Percentiles rank a stretch among this genome's conserved stretches.
phyloP scores from a whole-genome alignment of 768 basidiomycete species.

The Leccinum variicolor region DNA sequence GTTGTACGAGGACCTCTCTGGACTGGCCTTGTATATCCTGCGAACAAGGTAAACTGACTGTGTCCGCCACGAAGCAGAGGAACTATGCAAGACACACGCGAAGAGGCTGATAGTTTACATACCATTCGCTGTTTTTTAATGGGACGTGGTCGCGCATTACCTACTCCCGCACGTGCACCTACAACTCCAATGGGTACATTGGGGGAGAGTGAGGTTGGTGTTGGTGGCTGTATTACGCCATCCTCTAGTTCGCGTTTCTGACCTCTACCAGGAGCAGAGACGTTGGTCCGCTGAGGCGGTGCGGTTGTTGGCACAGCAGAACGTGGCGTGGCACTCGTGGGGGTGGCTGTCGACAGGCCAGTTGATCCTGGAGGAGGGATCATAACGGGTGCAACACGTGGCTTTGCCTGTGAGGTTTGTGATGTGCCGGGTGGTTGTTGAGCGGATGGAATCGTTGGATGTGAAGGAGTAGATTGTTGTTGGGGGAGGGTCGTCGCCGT shows the following conservation, averaged over 20 bases:
- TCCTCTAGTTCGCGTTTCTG: slow-evolving; percentile 35
- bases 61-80: not conserved
- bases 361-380: slow-evolving; percentile 29
- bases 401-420: slow-evolving; percentile 21
- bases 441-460: slow-evolving; percentile 20
- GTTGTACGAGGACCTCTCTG: slow-evolving; percentile 61
- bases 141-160: slow-evolving; percentile 60
- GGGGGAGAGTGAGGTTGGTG: slow-evolving; percentile 21
- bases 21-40: slow-evolving; percentile 67
- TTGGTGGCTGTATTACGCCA: slow-evolving; percentile 18
- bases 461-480: slow-evolving; percentile 28
- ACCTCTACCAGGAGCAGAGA: slow-evolving; percentile 21
- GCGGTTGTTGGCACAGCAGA: slow-evolving; percentile 26
- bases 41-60: slow-evolving; percentile 4
- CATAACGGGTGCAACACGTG: slow-evolving; percentile 30
- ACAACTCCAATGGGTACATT: slow-evolving; percentile 32
- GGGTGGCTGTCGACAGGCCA: slow-evolving; percentile 29
- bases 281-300: slow-evolving; percentile 21
- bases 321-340: slow-evolving; percentile 31
- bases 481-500: slow-evolving; percentile 29
- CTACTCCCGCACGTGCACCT: slow-evolving; percentile 56
- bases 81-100: not conserved
- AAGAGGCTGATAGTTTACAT: slow-evolving; percentile 18
- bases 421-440: slow-evolving; percentile 22
- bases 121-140: slow-evolving; percentile 78